These are phyloP conservation scores for Houttuynia cordata DNA, from an alignment of 164 flowering plant genomes.

Conservation along the genomic window DNA sequence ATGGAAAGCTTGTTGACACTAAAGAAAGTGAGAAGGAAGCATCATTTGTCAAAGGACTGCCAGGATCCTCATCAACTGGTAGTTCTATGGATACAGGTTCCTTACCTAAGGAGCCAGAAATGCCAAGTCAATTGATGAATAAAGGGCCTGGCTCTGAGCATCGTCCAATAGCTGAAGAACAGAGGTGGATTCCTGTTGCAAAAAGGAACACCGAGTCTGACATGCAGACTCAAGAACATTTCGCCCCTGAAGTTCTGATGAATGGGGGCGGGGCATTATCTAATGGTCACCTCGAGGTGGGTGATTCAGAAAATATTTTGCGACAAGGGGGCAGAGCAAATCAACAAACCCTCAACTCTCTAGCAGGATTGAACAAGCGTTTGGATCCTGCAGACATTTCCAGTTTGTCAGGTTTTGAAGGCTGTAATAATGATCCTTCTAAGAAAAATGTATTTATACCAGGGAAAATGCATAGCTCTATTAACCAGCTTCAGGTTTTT, in stretches of 20 bases:
- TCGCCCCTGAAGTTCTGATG: conserved; percentile 17
- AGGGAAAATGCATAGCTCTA: conserved; percentile 25
- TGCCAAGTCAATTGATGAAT: conserved; percentile 20
- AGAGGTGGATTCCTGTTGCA: conserved; percentile 18
- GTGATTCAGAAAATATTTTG: conserved; percentile 18
- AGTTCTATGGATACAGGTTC: conserved; percentile 26
- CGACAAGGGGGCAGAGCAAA: conserved; percentile 23
- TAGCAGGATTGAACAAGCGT: conserved; percentile 23
- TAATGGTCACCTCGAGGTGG: conserved; percentile 20
- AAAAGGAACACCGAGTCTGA: conserved; percentile 33
- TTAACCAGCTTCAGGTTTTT: conserved; percentile 20
- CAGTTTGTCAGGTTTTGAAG: conserved; percentile 32
- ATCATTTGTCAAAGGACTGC: conserved; percentile 8
- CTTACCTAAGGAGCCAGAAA: conserved; percentile 27
- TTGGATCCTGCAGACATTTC: conserved; percentile 27
- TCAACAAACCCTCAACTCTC: conserved; percentile 15
- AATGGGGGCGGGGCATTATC: conserved; percentile 19
- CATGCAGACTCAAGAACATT: conserved; percentile 23
- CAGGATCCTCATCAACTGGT: conserved; percentile 37
- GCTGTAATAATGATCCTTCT: conserved; percentile 17
- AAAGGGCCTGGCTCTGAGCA: conserved; percentile 18
- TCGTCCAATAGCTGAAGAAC: conserved; percentile 30
- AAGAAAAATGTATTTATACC: conserved; percentile 22
- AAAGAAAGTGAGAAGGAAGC: conserved; percentile 26
- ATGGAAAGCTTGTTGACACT: conserved; percentile 24